A percentile compares a stretch with the other conserved stretches of the same genome.
Evolutionary conservation across 768 basidiomycete genomes (phyloP).

Genomic region (Collybiopsis luxurians): DNA sequence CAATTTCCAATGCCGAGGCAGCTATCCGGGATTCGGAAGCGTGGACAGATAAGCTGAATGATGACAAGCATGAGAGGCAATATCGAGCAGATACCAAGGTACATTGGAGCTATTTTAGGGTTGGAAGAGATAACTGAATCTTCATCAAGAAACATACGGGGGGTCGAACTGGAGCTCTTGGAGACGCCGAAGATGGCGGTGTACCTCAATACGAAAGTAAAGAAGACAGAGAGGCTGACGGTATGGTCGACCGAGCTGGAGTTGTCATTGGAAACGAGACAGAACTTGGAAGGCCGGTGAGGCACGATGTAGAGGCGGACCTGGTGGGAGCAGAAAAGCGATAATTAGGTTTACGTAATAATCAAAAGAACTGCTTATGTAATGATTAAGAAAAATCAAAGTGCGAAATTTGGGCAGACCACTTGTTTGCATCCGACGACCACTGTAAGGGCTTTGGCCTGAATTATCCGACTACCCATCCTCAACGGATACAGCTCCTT

Average conservation of each 20-base stretch:
- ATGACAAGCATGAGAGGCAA: slow-evolving; percentile 1
- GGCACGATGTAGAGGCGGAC: neutral
- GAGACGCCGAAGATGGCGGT: neutral
- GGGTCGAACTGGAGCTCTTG: neutral
- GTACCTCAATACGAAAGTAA: neutral
- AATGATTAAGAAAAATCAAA: too few species aligned
- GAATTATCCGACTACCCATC: too few species aligned
- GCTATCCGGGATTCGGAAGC: neutral
- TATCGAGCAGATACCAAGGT: neutral
- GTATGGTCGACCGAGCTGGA: neutral
- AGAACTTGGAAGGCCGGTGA: neutral
- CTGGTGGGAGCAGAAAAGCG: neutral
- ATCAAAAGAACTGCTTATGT: too few species aligned
- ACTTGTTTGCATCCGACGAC: too few species aligned
- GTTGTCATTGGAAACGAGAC: neutral
- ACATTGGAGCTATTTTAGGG: too few species aligned
- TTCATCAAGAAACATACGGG: neutral
- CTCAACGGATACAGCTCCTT: too few species aligned
- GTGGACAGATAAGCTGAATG: neutral
- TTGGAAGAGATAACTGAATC: too few species aligned
- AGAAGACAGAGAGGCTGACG: neutral
- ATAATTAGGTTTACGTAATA: too few species aligned
- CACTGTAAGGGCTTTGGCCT: too few species aligned
- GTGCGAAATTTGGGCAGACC: too few species aligned
- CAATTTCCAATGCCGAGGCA: neutral